Conservation (phyloP, 768 basidiomycete genomes). For the Phaffia tasmanica region DNA sequence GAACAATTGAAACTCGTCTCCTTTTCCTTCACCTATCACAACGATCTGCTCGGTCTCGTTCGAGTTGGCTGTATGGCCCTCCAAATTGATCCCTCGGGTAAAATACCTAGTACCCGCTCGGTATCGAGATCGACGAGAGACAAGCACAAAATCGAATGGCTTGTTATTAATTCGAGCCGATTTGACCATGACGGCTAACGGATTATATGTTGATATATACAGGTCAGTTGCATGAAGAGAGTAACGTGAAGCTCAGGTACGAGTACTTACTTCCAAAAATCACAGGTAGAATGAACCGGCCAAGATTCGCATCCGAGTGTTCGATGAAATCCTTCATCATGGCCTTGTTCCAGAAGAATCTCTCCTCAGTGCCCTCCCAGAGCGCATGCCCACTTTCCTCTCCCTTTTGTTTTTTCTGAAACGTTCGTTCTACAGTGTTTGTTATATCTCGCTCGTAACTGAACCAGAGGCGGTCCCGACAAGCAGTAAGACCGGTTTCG, state of each 20-base stretch:
- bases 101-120: conserved; percentile 97
- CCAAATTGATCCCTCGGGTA: conserved; percentile 79
- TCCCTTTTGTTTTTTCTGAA: conserved; percentile 41
- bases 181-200: conserved; percentile 71
- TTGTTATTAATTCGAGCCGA: conserved; percentile 64
- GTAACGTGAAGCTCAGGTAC: background rate
- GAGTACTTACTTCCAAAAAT: conserved; percentile 78
- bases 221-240: background rate
- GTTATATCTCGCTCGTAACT: conserved; percentile 86
- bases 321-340: conserved; percentile 58
- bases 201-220: background rate
- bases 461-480: conserved; percentile 63
- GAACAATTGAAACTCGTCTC: too few species aligned
- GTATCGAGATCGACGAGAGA: conserved; percentile 85
- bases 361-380: conserved; percentile 55
- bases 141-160: conserved; percentile 69
- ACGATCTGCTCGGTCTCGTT: conserved; percentile 96
- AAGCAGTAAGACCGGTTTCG: conserved; percentile 62
- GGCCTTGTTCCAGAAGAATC: conserved; percentile 97
- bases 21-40: conserved; percentile 46
- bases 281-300: conserved; percentile 72
- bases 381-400: background rate
- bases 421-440: conserved; percentile 71
- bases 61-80: conserved; percentile 90
- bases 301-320: conserved; percentile 38